Evolutionary conservation across 2,329 filamentous ascomycete genomes (phyloP).

Genomic region (Scytalidium sp.): DNA sequence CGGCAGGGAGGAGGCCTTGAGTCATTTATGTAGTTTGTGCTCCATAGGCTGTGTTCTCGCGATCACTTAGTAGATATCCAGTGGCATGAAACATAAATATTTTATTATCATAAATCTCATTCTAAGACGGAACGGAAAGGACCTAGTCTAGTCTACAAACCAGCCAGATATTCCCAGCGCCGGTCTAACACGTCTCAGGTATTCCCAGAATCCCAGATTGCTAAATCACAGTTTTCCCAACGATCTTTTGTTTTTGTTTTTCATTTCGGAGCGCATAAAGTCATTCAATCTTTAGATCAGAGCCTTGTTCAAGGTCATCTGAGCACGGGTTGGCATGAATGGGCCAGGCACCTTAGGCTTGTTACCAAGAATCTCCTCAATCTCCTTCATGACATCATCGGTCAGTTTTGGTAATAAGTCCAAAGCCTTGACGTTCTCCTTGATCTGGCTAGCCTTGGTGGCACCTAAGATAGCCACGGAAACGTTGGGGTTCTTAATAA

Average conservation of each 20-base stretch:
- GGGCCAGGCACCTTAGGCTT: conserved; percentile 21
- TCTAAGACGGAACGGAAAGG: too few species aligned
- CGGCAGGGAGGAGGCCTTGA: neutral
- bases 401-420: conserved; percentile 45
- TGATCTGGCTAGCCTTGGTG: conserved; percentile 47
- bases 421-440: conserved; percentile 47
- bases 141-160: neutral
- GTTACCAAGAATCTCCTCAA: conserved; percentile 42
- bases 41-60: too few species aligned
- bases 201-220: too few species aligned
- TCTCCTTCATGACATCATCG: conserved; percentile 46
- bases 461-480: conserved; percentile 52
- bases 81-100: too few species aligned
- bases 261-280: too few species aligned
- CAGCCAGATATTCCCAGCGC: neutral
- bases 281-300: conserved; percentile 5
- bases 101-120: too few species aligned
- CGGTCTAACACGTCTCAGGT: neutral
- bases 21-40: neutral
- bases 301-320: conserved; percentile 15
- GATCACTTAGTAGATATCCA: too few species aligned
- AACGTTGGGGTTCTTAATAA: conserved; percentile 51
- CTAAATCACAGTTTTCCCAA: too few species aligned
- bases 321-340: conserved; percentile 1
- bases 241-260: too few species aligned